phyloP scores from a whole-genome alignment of 352 stramenopile genomes.

The Phytopythium delawarense region DNA sequence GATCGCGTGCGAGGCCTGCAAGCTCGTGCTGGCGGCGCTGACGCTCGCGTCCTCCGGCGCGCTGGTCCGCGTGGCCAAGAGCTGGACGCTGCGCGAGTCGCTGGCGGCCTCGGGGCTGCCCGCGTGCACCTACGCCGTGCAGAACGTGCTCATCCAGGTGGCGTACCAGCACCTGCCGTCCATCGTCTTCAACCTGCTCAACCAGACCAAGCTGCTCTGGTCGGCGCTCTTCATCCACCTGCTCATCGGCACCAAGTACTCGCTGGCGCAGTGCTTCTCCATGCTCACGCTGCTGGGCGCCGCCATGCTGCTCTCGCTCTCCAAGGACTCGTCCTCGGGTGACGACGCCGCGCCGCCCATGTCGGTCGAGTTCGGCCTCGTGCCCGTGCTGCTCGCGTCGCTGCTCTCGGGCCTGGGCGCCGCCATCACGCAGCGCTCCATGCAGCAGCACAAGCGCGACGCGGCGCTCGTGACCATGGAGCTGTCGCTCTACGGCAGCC shows the following conservation, averaged over 20 bases:
- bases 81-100: slow-evolving; percentile 55
- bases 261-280: slow-evolving; percentile 57
- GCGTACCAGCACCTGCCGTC: slow-evolving; percentile 79
- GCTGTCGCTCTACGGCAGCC: slow-evolving; percentile 66
- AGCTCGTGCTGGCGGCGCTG: slow-evolving; percentile 54
- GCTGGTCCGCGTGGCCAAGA: slow-evolving; percentile 30
- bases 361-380: slow-evolving; percentile 58
- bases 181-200: slow-evolving; percentile 85
- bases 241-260: slow-evolving; percentile 70
- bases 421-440: slow-evolving; percentile 72
- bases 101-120: slow-evolving; percentile 65
- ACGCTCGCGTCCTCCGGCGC: slow-evolving; percentile 38
- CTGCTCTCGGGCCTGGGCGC: slow-evolving; percentile 73
- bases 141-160: slow-evolving; percentile 85
- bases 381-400: slow-evolving; percentile 66
- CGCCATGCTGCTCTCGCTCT: slow-evolving; percentile 63
- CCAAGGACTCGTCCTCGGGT: slow-evolving; percentile 29
- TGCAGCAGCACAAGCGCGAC: slow-evolving; percentile 71
- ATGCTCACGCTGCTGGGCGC: slow-evolving; percentile 71
- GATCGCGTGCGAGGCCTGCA: slow-evolving; percentile 69
- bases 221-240: slow-evolving; percentile 80
- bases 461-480: slow-evolving; percentile 78
- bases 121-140: slow-evolving; percentile 81
- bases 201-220: slow-evolving; percentile 86
- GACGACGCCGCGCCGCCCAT: slow-evolving; percentile 13